Conservation (phyloP, 169 alveolate species). For the Perkinsus chesapeaki region DNA sequence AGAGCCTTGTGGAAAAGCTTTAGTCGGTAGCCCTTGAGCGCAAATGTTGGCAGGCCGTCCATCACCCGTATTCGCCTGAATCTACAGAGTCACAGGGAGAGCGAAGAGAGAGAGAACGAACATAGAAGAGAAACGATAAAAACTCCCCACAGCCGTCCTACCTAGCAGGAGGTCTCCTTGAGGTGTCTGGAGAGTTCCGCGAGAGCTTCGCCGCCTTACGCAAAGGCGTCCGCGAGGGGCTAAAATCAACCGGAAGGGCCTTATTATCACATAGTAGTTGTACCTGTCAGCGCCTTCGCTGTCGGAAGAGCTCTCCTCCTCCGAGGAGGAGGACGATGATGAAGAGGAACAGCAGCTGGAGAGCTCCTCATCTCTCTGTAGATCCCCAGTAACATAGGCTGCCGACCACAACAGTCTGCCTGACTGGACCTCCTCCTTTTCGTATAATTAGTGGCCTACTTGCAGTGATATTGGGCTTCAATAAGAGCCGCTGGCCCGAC, state of each 20-base stretch:
- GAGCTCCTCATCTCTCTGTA: background rate
- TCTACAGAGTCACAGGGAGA: background rate
- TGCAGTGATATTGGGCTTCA: background rate
- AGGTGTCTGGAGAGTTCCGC: background rate
- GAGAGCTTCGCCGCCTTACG: background rate
- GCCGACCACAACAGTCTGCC: background rate
- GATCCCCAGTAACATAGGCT: background rate
- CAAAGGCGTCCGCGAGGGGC: background rate
- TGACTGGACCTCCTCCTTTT: background rate
- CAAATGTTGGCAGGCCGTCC: background rate
- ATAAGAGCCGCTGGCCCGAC: background rate
- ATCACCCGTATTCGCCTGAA: background rate
- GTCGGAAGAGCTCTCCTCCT: background rate
- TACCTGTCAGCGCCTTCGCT: background rate
- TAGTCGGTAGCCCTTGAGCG: background rate
- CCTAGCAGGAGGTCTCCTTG: background rate
- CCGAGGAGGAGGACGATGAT: background rate
- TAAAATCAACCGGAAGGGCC: background rate
- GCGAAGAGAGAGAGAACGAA: background rate
- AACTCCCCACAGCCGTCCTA: too few species aligned
- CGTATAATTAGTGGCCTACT: background rate
- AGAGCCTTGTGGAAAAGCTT: background rate
- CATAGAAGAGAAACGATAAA: background rate
- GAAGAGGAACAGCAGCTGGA: background rate
- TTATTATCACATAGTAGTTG: background rate